Conservation (phyloP, 352 stramenopile genomes). For the Phytophthora kernoviae region DNA sequence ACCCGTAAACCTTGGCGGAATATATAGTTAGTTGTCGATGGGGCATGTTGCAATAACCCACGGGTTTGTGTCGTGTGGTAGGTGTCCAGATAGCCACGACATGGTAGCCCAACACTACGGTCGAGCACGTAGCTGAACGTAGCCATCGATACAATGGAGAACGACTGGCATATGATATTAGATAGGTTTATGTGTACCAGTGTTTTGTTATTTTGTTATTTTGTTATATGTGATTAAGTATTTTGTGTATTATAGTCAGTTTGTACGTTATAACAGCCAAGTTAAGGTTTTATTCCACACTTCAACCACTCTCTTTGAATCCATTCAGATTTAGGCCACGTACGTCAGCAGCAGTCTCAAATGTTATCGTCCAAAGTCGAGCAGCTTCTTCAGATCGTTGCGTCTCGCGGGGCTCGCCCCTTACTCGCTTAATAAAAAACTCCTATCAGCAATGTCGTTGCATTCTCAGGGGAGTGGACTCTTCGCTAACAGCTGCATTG, state of each 20-base stretch:
- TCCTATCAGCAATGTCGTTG: slow-evolving; percentile 74
- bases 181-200: not conserved
- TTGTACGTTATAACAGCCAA: too few species aligned
- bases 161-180: not conserved
- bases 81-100: slow-evolving; percentile 46
- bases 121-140: slow-evolving; percentile 63
- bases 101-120: slow-evolving; percentile 52
- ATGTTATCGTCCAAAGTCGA: slow-evolving; percentile 46
- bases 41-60: slow-evolving; percentile 21
- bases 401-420: slow-evolving; percentile 27
- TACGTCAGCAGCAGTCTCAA: slow-evolving; percentile 7
- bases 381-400: slow-evolving; percentile 42
- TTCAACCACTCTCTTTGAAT: slow-evolving; percentile 11
- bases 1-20: slow-evolving; percentile 62
- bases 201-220: too few species aligned
- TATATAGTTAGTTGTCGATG: slow-evolving; percentile 56
- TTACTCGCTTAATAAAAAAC: not conserved
- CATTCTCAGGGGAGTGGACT: slow-evolving; percentile 97
- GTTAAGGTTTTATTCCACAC: too few species aligned
- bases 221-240: too few species aligned
- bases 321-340: not conserved
- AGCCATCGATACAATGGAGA: slow-evolving; percentile 3
- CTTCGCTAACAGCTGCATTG: slow-evolving; percentile 91
- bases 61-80: slow-evolving; percentile 34
- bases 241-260: not conserved